These are phyloP conservation scores for Fusarium verticillioides DNA, from an alignment of 2,329 filamentous ascomycete species.

Conservation along the genomic window DNA sequence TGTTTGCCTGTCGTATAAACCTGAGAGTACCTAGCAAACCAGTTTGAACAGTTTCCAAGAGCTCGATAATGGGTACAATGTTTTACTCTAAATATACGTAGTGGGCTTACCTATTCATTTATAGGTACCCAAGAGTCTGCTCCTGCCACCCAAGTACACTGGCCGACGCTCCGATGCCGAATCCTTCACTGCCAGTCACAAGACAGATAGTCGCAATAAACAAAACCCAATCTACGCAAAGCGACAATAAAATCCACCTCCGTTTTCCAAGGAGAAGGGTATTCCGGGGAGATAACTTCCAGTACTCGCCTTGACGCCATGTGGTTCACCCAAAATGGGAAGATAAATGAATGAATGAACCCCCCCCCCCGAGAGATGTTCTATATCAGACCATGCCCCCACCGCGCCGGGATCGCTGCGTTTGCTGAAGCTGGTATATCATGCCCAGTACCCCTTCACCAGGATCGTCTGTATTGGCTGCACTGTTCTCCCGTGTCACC, in stretches of 20 bases:
- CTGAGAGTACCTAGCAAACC: neutral
- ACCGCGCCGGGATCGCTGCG: slow-evolving; percentile 61
- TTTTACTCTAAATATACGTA: neutral
- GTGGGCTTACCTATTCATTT: neutral
- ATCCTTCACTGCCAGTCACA: neutral
- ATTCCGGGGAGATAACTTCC: neutral
- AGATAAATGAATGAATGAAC: slow-evolving; percentile 1
- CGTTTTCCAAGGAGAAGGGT: neutral
- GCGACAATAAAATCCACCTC: neutral
- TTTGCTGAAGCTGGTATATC: slow-evolving; percentile 69
- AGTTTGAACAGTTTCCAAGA: neutral
- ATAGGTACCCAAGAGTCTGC: neutral
- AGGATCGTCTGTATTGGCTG: slow-evolving; percentile 56
- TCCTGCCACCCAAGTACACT: neutral
- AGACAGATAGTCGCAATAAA: slow-evolving; percentile 4
- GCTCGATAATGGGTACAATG: neutral
- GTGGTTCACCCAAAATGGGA: neutral
- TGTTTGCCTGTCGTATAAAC: neutral
- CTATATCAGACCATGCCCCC: slow-evolving; percentile 51
- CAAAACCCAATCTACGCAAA: slow-evolving; percentile 8
- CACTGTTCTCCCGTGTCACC: slow-evolving; percentile 64
- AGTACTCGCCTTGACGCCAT: slow-evolving; percentile 20
- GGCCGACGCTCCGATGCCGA: neutral
- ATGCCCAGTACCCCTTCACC: slow-evolving; percentile 67
- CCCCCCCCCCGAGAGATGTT: neutral